Conservation (phyloP, 257 asterid species). For the Solanum tacnaense region DNA sequence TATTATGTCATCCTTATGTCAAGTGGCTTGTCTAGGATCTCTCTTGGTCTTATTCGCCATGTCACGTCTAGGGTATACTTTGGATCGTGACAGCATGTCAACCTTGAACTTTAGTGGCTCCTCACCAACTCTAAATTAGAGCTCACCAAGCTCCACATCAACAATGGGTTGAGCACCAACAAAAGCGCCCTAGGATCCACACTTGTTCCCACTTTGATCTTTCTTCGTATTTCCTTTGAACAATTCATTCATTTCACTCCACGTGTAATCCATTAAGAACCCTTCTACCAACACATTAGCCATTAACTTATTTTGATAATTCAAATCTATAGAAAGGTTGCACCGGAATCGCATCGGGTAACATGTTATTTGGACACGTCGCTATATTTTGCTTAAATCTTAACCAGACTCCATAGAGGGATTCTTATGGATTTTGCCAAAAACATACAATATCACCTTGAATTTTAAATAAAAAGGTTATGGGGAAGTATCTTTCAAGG, state of each 20-base stretch:
- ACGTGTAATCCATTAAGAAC: neutral
- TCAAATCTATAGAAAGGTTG: neutral
- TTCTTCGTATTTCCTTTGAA: too few relatives aligned
- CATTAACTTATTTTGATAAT: neutral
- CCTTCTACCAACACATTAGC: neutral
- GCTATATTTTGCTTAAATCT: neutral
- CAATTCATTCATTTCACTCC: neutral
- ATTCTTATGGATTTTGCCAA: neutral
- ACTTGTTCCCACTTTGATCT: neutral
- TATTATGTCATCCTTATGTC: neutral
- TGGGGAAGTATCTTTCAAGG: neutral
- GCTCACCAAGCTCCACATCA: neutral
- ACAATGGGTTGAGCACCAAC: neutral
- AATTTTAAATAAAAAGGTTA: too few relatives aligned
- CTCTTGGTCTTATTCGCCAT: too few relatives aligned
- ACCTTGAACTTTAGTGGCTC: neutral
- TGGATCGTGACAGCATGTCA: neutral
- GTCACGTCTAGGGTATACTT: too few relatives aligned
- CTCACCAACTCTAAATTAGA: neutral
- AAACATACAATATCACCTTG: neutral
- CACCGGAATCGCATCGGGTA: neutral
- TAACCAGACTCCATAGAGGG: neutral
- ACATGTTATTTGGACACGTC: neutral
- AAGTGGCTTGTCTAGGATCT: neutral
- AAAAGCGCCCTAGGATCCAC: neutral